Conservation (phyloP, 345 rosid genomes). For the Corchorus capsularis region DNA sequence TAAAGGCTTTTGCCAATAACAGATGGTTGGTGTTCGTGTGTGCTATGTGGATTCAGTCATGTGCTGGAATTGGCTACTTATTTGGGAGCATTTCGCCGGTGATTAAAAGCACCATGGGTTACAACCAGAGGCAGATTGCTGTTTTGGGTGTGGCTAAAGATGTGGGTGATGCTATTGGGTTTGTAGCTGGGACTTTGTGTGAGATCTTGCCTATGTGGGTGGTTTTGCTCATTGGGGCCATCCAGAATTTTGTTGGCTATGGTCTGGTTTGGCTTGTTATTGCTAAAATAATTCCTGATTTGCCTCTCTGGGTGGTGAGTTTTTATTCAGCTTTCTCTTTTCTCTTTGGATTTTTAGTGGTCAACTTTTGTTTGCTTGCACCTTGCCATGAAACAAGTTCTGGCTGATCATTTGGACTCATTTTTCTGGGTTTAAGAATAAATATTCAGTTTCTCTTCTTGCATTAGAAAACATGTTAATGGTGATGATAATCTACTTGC, state of each 20-base stretch:
- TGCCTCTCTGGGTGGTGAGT: constrained; percentile 93
- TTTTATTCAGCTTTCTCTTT: neutral
- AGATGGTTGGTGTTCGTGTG: constrained; percentile 88
- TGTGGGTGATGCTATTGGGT: constrained; percentile 72
- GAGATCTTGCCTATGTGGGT: constrained; percentile 68
- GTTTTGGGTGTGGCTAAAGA: constrained; percentile 82
- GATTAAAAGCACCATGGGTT: constrained; percentile 61
- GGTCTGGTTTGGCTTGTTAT: constrained; percentile 75
- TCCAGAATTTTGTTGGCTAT: constrained; percentile 67
- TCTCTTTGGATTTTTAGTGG: neutral
- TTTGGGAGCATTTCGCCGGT: constrained; percentile 87
- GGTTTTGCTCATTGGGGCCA: constrained; percentile 53
- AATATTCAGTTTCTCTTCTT: too few relatives aligned
- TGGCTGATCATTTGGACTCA: neutral
- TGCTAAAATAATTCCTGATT: constrained; percentile 47
- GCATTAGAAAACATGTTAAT: neutral
- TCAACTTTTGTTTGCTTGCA: neutral
- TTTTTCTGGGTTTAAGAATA: neutral
- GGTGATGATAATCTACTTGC: constrained; percentile 1
- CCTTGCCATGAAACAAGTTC: constrained; percentile 4
- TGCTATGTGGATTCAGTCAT: constrained; percentile 79
- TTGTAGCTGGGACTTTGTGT: constrained; percentile 60
- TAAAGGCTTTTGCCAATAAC: constrained; percentile 44
- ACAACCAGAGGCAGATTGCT: constrained; percentile 78
- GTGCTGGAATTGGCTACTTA: constrained; percentile 79